phyloP scores from a whole-genome alignment of 768 basidiomycete genomes.

The Auricularia cornea region DNA sequence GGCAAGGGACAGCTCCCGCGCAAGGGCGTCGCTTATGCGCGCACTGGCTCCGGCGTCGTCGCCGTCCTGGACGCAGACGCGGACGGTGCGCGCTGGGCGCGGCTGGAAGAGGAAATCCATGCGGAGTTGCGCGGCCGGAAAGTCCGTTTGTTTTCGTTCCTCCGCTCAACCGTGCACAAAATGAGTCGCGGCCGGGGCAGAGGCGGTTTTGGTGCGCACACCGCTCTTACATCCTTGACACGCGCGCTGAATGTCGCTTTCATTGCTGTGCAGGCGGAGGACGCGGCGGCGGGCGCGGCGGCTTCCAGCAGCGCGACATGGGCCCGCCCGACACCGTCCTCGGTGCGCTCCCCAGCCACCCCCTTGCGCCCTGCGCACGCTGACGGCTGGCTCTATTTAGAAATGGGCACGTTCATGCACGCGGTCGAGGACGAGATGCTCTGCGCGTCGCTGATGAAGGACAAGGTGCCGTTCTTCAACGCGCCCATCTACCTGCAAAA shows the following conservation, averaged over 20 bases:
- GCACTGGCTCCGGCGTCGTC: neutral
- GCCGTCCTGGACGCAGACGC: neutral
- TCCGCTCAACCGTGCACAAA: neutral
- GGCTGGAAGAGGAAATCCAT: neutral
- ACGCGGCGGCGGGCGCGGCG: conserved; percentile 39
- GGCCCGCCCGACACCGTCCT: conserved; percentile 77
- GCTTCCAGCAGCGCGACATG: conserved; percentile 59
- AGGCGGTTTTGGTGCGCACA: neutral
- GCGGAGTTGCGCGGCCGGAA: neutral
- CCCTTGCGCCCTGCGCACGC: neutral
- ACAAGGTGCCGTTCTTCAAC: conserved; percentile 98
- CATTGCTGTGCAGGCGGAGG: neutral
- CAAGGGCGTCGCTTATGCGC: neutral
- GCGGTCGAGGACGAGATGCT: conserved; percentile 99
- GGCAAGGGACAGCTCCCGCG: neutral
- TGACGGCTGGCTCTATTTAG: conserved; percentile 32
- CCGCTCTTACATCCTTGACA: too few species aligned
- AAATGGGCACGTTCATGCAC: conserved; percentile 88
- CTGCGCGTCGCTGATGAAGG: conserved; percentile 71
- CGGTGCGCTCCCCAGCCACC: conserved; percentile 31
- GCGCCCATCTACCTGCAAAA: conserved; percentile 96
- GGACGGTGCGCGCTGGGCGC: neutral
- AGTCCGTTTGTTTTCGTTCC: neutral
- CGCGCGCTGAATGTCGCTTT: too few species aligned
- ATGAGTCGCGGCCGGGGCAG: neutral